These are phyloP conservation scores for Candida pseudoglaebosa DNA, from an alignment of 805 yeast genomes.

Conservation along the genomic window DNA sequence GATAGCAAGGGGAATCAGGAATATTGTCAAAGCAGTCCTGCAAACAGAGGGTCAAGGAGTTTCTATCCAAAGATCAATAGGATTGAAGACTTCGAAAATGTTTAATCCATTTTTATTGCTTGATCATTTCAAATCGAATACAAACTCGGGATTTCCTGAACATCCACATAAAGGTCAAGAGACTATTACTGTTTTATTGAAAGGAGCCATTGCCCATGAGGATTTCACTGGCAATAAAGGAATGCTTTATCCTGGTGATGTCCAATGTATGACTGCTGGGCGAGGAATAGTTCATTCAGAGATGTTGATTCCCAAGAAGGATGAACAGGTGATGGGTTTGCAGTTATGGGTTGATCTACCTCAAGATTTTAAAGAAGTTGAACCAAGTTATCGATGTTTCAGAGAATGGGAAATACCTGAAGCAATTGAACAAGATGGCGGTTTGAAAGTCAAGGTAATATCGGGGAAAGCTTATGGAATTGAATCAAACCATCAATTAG, in stretches of 20 bases:
- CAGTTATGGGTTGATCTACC: constrained; percentile 89
- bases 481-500: constrained; percentile 66
- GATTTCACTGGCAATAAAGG: constrained; percentile 83
- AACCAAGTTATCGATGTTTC: constrained; percentile 76
- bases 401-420: constrained; percentile 65
- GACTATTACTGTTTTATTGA: constrained; percentile 27
- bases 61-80: constrained; percentile 72
- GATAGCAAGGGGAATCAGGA: constrained; percentile 24
- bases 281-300: constrained; percentile 80
- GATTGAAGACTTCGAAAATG: constrained; percentile 59
- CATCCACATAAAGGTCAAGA: constrained; percentile 37
- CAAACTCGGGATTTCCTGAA: constrained; percentile 56
- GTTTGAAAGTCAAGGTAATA: constrained; percentile 63
- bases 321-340: constrained; percentile 54
- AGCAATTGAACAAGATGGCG: constrained; percentile 56
- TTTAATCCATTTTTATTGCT: constrained; percentile 78
- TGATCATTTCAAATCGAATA: constrained; percentile 56
- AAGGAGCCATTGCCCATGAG: constrained; percentile 34
- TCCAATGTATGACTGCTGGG: constrained; percentile 93
- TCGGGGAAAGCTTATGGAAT: constrained; percentile 74
- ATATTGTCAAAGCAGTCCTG: constrained; percentile 48
- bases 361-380: constrained; percentile 50
- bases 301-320: constrained; percentile 63
- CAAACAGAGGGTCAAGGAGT: constrained; percentile 86
- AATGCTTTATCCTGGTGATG: constrained; percentile 69